These are phyloP conservation scores for Didymella exigua DNA, from an alignment of 2,329 filamentous ascomycete genomes.

Conservation along the genomic window DNA sequence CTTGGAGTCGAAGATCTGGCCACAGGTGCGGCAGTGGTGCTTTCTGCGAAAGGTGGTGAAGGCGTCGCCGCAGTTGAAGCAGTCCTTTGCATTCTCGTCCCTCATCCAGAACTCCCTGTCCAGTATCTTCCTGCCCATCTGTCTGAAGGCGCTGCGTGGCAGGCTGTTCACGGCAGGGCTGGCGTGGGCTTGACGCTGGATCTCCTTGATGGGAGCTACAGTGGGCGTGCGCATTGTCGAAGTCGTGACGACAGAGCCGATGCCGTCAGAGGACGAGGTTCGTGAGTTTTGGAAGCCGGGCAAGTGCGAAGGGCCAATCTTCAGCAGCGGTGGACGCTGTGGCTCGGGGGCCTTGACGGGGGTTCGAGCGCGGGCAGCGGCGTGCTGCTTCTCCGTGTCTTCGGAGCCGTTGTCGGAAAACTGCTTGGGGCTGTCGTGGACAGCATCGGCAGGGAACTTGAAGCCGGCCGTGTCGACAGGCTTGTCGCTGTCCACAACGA, in stretches of 20 bases:
- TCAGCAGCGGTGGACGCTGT: conserved; percentile 49
- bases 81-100: conserved; percentile 97
- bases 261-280: conserved; percentile 53
- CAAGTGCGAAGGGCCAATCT: conserved; percentile 55
- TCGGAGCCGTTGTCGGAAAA: conserved; percentile 34
- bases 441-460: conserved; percentile 28
- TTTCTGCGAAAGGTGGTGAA: conserved; percentile 96
- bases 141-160: conserved; percentile 50
- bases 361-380: conserved; percentile 29
- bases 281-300: conserved; percentile 55
- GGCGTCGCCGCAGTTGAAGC: conserved; percentile 86
- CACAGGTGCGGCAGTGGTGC: conserved; percentile 92
- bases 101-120: conserved; percentile 99
- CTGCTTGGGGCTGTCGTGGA: conserved; percentile 32
- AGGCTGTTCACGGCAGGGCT: conserved; percentile 46
- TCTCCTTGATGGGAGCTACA: conserved; percentile 40
- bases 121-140: conserved; percentile 83
- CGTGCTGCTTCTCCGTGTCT: conserved; percentile 26
- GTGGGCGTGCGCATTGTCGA: conserved; percentile 42
- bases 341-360: conserved; percentile 36
- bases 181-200: conserved; percentile 28
- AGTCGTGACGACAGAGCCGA: conserved; percentile 46
- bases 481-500: conserved; percentile 30
- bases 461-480: conserved; percentile 30
- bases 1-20: conserved; percentile 98